Evolutionary conservation across 306 rosid genomes (phyloP), one percentile per base, ranked within the genome.

Genomic region (Cucumis cinereus): DNA sequence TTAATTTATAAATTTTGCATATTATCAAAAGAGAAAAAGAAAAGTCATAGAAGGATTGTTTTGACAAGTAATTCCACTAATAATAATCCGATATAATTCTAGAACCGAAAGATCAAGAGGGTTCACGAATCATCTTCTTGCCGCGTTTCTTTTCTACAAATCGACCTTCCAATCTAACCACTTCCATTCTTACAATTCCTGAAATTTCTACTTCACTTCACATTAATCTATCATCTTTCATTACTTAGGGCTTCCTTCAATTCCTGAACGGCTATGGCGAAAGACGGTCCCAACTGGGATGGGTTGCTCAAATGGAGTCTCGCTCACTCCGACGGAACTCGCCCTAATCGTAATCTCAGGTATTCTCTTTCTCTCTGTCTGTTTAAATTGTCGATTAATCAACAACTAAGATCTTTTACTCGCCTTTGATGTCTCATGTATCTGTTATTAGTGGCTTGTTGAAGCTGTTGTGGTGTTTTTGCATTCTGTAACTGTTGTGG

Each of bases 291-390:
- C 75, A 88, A 90, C 79, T 92, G 97, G 97, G 93, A 92, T 12
- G 97, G 97, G 16, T 83, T 90, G 84, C 93, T 92, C 77, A 88
- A 92, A 69, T 92, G 97, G 97, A 92, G 97, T 67, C 83, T 90
- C 24, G 86, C 93, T 15, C 79, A 92, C 83, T 87, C 96, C 52
- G 97, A 92, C 16, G 96, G 93, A 10, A 87, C 96, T 80, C 87
- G 60, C 9, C 92, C 96, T 55, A 54, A 77, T 82, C 86, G 90
- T 43, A 73, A 90, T 76, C 68, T 92, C 75, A 92, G 96, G 96
- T 89, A 22, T 4, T 22, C 4, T 17, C 73, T 16, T 15, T 47
- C 52, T 12, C 52, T 68, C 13, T 69, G 10, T 12, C 10, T 15
- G 22, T 14, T 10, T 12, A 4, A 52, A 17, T 5, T 30, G 55